phyloP scores from a whole-genome alignment of 371 early-diverging fungal genomes.

The Mortierella sp. region DNA sequence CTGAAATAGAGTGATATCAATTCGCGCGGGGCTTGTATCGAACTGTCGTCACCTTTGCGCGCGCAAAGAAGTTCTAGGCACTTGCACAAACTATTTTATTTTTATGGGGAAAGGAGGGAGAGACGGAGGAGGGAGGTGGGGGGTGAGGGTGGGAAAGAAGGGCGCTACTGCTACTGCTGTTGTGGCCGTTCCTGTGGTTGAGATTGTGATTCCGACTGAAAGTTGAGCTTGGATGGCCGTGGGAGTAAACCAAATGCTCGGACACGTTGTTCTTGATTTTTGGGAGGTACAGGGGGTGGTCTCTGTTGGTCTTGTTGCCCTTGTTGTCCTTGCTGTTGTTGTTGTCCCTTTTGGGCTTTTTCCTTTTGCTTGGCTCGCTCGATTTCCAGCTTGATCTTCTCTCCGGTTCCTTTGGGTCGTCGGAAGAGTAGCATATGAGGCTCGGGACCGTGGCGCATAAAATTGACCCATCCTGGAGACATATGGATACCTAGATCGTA shows the following conservation, averaged over 20 bases:
- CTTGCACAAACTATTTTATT: too few relatives aligned
- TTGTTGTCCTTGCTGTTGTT: neutral
- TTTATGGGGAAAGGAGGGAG: too few relatives aligned
- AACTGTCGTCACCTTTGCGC: too few relatives aligned
- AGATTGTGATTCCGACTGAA: slow-evolving; percentile 26
- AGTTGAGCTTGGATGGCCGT: neutral
- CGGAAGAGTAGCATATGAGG: slow-evolving; percentile 49
- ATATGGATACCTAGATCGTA: slow-evolving; percentile 12
- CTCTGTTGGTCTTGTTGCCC: slow-evolving; percentile 1
- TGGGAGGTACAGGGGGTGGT: neutral
- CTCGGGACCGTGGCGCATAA: slow-evolving; percentile 38
- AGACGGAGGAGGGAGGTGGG: too few relatives aligned
- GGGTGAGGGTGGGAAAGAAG: too few relatives aligned
- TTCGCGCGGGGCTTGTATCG: too few relatives aligned
- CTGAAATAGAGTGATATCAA: too few relatives aligned
- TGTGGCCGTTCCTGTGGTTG: slow-evolving; percentile 22
- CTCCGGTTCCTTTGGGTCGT: slow-evolving; percentile 11
- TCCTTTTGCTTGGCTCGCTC: neutral
- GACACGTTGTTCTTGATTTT: neutral
- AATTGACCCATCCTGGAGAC: slow-evolving; percentile 36
- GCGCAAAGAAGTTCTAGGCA: too few relatives aligned
- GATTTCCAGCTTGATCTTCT: neutral
- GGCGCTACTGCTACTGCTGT: slow-evolving; percentile 18
- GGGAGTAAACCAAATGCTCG: neutral
- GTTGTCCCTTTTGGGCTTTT: neutral